These are phyloP conservation scores for Trypanosoma platydactyli DNA, from an alignment of 208 protist species.

Conservation along the genomic window DNA sequence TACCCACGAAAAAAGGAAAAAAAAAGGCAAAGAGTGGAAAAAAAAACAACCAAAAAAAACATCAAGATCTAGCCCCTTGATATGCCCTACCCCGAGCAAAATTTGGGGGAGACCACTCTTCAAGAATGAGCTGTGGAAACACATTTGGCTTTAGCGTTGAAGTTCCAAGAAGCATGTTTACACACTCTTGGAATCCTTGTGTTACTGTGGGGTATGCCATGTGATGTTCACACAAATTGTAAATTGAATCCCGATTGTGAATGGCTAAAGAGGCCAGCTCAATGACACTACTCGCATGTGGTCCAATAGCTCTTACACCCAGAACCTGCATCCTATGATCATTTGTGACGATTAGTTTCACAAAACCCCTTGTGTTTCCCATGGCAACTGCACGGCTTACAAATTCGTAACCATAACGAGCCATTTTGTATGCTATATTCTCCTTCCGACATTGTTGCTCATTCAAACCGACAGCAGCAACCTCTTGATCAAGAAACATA, in stretches of 20 bases:
- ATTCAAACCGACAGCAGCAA: slow-evolving; percentile 86
- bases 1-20: slow-evolving; percentile 12
- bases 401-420: slow-evolving; percentile 87
- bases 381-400: slow-evolving; percentile 82
- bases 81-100: slow-evolving; percentile 78
- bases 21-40: no score
- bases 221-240: slow-evolving; percentile 72
- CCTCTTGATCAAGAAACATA: slow-evolving; percentile 92
- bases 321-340: slow-evolving; percentile 89
- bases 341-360: slow-evolving; percentile 91
- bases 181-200: slow-evolving; percentile 89
- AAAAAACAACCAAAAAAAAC: slow-evolving; percentile 17
- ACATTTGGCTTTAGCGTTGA: slow-evolving; percentile 89
- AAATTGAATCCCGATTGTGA: slow-evolving; percentile 77
- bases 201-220: slow-evolving; percentile 83
- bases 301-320: slow-evolving; percentile 83
- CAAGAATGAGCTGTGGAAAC: slow-evolving; percentile 71
- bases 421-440: slow-evolving; percentile 86
- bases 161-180: slow-evolving; percentile 85
- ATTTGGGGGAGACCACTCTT: slow-evolving; percentile 76
- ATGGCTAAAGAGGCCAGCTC: slow-evolving; percentile 89
- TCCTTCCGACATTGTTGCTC: slow-evolving; percentile 77
- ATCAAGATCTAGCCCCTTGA: slow-evolving; percentile 23
- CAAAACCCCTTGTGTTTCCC: slow-evolving; percentile 88
- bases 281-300: slow-evolving; percentile 88